Evolutionary conservation across 2,329 filamentous ascomycete species (phyloP), one percentile per base, ranked within the genome.

Genomic region (Neofusicoccum sp.): DNA sequence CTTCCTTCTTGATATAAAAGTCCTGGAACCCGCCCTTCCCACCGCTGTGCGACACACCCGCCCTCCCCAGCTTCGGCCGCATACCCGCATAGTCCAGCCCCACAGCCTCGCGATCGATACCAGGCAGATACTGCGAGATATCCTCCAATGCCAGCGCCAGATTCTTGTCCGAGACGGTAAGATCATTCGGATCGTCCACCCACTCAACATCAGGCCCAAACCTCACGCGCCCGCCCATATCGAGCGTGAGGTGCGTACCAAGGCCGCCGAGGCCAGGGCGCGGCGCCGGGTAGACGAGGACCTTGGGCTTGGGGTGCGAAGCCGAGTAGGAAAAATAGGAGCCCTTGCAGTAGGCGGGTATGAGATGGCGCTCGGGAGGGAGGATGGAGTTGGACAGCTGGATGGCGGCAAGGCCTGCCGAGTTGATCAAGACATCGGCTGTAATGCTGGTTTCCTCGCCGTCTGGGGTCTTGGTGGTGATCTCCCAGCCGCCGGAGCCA

Each of bases 171-270:
- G 86, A 92, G 14, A 90, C 89, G 1, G 81, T 80, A n/a, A 97
- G 81, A 70, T 97, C 87, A 7, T 79, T 77, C 0, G 92, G 87
- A 1, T 82, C 79, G 54, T 89, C 85, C 0, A 97, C 89, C 95
- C 95, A 98, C 75, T 98, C 92, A 12, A 97, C 90, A 73, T 99
- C 95, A 0, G 95, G 95, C 0, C 95, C 95, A 76, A 99, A 99
- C 41, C 92, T 89, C 47, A 98, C 84, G 0, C 91, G 86, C 0
- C 94, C 93, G 0, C 82, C 85, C 78, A 98, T 84, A 75, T 99
- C 95, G 63, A 98, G 84, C 1, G 95, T 99, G 16, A 99, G 81
- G 76, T 99, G 95, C 0, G 95, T 98, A 52, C 95, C 95, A 0
- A 99, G 80, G 0, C 95, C 94, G 58, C 87, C 93, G 28, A 89